Percentiles rank a stretch among this genome's conserved stretches.
Conservation (phyloP, 2,329 filamentous ascomycete genomes). For the Claviceps spartinae region DNA sequence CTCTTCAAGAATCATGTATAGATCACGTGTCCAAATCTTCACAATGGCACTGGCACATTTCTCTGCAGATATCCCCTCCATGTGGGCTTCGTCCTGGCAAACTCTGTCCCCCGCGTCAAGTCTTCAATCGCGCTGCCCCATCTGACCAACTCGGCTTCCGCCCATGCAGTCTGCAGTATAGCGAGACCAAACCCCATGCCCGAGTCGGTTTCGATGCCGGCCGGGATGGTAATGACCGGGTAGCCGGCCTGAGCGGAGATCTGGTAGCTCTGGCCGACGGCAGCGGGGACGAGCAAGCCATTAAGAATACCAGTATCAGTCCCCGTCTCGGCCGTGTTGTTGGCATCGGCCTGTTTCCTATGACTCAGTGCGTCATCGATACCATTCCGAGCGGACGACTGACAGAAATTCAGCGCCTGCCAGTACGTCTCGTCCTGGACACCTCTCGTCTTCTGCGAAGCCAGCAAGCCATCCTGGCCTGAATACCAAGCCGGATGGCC, state of each 20-base stretch:
- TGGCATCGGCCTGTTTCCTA: constrained; percentile 1
- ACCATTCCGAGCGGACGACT: constrained; percentile 46
- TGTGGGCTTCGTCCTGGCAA: constrained; percentile 33
- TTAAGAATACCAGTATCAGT: constrained; percentile 26
- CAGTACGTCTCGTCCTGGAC: constrained; percentile 50
- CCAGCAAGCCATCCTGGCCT: constrained; percentile 59
- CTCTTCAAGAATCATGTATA: not conserved
- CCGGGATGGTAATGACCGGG: constrained; percentile 56
- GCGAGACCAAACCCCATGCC: constrained; percentile 50
- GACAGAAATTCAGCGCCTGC: constrained; percentile 50
- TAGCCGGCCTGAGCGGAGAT: constrained; percentile 66
- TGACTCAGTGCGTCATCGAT: constrained; percentile 51
- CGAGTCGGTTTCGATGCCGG: constrained; percentile 36
- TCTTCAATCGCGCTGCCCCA: constrained; percentile 53
- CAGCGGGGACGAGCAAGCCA: constrained; percentile 53
- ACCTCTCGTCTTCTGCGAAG: constrained; percentile 47
- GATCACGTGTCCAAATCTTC: too few relatives aligned
- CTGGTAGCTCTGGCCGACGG: constrained; percentile 54
- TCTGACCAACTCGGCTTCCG: constrained; percentile 41
- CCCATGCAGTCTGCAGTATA: constrained; percentile 46
- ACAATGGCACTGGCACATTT: constrained; percentile 28
- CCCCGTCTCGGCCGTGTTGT: constrained; percentile 21
- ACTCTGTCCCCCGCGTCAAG: constrained; percentile 28
- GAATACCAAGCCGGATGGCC: constrained; percentile 50
- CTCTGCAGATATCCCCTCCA: constrained; percentile 38